Evolutionary conservation across 208 protist species (phyloP).

Genomic region (Leishmania major): DNA sequence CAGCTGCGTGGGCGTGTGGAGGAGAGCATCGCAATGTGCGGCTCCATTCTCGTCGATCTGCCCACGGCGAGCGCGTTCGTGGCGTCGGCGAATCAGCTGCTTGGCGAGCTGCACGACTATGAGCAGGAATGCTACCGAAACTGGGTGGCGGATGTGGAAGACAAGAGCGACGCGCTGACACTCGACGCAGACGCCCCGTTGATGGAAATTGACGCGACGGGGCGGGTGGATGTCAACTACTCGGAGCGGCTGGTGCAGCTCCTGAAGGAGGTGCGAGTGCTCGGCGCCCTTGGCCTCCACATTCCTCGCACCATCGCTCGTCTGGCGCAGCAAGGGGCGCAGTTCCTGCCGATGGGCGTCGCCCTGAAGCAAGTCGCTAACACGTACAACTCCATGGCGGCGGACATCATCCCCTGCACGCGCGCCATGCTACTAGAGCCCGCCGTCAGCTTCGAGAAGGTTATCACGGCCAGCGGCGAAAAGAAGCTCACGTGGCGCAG

Average conservation of each 20-base stretch:
- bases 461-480: conserved; percentile 85
- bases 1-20: conserved; percentile 79
- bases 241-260: conserved; percentile 90
- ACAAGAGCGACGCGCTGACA: conserved; percentile 64
- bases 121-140: conserved; percentile 82
- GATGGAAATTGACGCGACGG: conserved; percentile 85
- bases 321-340: conserved; percentile 76
- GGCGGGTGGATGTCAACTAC: conserved; percentile 89
- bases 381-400: conserved; percentile 92
- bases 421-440: conserved; percentile 91
- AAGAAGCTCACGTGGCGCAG: conserved; percentile 88
- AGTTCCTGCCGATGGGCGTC: conserved; percentile 88
- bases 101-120: conserved; percentile 89
- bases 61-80: conserved; percentile 69
- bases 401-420: conserved; percentile 91
- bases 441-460: conserved; percentile 87
- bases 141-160: conserved; percentile 82
- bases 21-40: conserved; percentile 82
- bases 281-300: conserved; percentile 73
- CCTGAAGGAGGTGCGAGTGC: conserved; percentile 88
- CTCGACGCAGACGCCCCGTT: conserved; percentile 83
- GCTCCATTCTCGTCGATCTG: conserved; percentile 78
- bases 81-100: conserved; percentile 46
- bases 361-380: conserved; percentile 92
- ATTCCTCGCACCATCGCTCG: conserved; percentile 60